phyloP scores from a whole-genome alignment of 805 yeast genomes.

The Starmera dryadoides region DNA sequence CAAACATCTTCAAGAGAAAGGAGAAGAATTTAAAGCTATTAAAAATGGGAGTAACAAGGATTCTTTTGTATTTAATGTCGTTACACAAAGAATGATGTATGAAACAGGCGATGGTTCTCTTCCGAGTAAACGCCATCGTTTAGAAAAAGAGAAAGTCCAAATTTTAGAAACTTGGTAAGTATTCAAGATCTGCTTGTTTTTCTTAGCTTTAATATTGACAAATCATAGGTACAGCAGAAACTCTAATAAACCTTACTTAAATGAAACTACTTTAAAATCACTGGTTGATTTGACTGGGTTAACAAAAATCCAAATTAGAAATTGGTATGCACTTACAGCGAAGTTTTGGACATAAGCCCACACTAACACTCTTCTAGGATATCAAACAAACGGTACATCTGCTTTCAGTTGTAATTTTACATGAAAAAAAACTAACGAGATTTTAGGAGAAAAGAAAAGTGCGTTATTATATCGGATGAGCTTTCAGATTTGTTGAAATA shows the following conservation, averaged over 20 bases:
- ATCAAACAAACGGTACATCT: constrained; percentile 1
- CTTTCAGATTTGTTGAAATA: not conserved
- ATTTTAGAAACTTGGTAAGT: constrained; percentile 7
- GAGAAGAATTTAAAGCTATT: not conserved
- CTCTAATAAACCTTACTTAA: constrained; percentile 13
- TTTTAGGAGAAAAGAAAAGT: not conserved
- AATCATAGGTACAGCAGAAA: constrained; percentile 11
- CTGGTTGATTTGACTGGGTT: constrained; percentile 10
- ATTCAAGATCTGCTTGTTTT: not conserved
- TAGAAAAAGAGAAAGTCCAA: constrained; percentile 1
- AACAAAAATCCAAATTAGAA: constrained; percentile 10
- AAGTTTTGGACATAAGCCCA: too few relatives aligned
- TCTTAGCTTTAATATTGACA: not conserved
- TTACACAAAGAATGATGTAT: not conserved
- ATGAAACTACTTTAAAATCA: constrained; percentile 5
- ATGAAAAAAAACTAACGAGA: not conserved
- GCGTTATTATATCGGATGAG: not conserved
- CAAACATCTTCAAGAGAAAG: not conserved
- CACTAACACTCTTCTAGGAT: constrained; percentile 2
- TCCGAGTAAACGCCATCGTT: constrained; percentile 1
- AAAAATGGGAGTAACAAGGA: not conserved
- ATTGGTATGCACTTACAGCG: constrained; percentile 13
- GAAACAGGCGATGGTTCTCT: not conserved
- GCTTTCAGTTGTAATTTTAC: not conserved
- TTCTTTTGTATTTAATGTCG: not conserved